Base-by-base conservation (phyloP, 164 flowering plant genomes). In the Stephania cephalantha region DNA sequence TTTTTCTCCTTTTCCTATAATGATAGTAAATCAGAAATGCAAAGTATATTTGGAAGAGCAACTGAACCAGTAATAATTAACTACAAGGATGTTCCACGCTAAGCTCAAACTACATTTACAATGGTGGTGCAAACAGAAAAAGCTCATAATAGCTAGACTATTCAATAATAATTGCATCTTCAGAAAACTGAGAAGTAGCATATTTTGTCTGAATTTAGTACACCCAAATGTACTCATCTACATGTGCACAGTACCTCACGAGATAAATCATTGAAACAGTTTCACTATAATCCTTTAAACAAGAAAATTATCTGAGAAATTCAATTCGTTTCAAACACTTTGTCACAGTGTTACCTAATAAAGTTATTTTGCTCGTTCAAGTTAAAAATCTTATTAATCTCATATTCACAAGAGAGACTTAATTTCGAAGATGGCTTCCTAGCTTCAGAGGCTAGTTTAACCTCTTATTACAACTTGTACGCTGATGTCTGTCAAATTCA, bases 1-100 rank as follows among this genome's bases (percentile, higher is more conserved):
- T 86, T 91, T 66, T 53, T 82, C 82, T 90, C 96, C 83, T 87
- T 95, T 78, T 91, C 98, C 99, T 95, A 86, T 68, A 77, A 76
- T 29, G 12, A 7, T 25, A 55, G 63, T 11, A 55, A 55, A 55
- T 9, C 18, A 55, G 63, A 7, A 55, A 55, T 7, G 18, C 63
- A 58, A 58, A 58, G 64, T 6, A 58, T 15, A 55, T 18, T 18
- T 58, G 17, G 15, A 17, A 58, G 64, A 58, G 18, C 64, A 58
- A 58, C 18, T 58, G 64, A 58, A 7, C 18, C 17, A 58, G 64
- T 58, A n/a, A 58, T 58, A 58, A 58, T 18, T 3, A 58, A 58
- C 64, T 15, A 58, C n/a, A 18, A 58, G 18, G 64, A n/a, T 18
- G 1, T 58, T 58, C 64, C 64, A 18, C 13, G 15, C 15, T 3